These are phyloP conservation scores for Smallanthus sonchifolius DNA, from an alignment of 129 eudicot species.

Conservation along the genomic window DNA sequence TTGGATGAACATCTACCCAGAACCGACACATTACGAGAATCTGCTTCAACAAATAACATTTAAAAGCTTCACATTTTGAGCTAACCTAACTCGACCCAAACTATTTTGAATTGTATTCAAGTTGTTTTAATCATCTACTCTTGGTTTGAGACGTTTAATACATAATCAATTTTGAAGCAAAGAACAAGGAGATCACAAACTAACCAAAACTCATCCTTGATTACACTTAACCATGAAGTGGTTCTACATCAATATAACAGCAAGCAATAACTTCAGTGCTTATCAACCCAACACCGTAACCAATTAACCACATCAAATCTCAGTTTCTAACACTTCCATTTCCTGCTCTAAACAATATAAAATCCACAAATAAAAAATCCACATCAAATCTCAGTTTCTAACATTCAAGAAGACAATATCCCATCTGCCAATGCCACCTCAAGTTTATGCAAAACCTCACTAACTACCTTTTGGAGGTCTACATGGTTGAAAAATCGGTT, in stretches of 20 bases:
- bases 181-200: background rate
- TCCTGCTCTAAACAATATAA: constrained; percentile 18
- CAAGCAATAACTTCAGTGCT: constrained; percentile 18
- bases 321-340: constrained; percentile 1
- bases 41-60: too few relatives aligned
- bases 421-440: constrained; percentile 38
- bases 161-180: too few relatives aligned
- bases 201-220: background rate
- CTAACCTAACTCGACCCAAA: too few relatives aligned
- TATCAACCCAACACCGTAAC: constrained; percentile 8
- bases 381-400: background rate
- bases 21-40: too few relatives aligned
- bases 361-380: constrained; percentile 16
- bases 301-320: constrained; percentile 12
- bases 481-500: constrained; percentile 29
- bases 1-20: too few relatives aligned
- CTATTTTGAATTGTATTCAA: too few relatives aligned
- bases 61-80: too few relatives aligned
- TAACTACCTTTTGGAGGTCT: constrained; percentile 52
- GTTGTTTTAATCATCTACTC: too few relatives aligned
- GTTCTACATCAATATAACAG: constrained; percentile 16
- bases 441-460: constrained; percentile 57
- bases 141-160: too few relatives aligned
- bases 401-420: constrained; percentile 37
- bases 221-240: background rate